Percentiles rank a stretch among this genome's conserved stretches.
Evolutionary conservation across 345 rosid genomes (phyloP).

Genomic region (Populus euphratica): DNA sequence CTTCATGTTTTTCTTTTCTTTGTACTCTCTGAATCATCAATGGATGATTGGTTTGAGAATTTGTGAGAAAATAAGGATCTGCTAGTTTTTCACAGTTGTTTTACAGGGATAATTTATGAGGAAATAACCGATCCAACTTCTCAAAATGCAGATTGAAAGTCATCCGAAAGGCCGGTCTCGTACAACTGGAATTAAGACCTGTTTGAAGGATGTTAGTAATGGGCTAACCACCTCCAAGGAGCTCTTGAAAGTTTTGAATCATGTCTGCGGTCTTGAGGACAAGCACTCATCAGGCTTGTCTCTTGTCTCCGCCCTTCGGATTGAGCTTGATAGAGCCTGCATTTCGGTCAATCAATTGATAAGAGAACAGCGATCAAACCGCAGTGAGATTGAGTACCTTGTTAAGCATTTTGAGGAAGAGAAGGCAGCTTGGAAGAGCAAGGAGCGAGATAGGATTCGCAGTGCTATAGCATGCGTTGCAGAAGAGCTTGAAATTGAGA

Average conservation of each 20-base stretch:
- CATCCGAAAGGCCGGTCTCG: constrained; percentile 32
- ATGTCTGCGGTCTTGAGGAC: constrained; percentile 52
- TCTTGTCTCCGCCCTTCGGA: constrained; percentile 55
- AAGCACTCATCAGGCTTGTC: constrained; percentile 48
- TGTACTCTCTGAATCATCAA: background rate
- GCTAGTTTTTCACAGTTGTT: background rate
- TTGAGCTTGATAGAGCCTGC: constrained; percentile 61
- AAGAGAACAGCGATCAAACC: constrained; percentile 36
- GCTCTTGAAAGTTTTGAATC: constrained; percentile 64
- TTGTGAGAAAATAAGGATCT: background rate
- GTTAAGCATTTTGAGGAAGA: constrained; percentile 55
- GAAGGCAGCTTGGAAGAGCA: constrained; percentile 53
- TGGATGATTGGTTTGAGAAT: background rate
- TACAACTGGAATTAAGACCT: constrained; percentile 25
- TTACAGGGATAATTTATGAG: background rate
- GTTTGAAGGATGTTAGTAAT: constrained; percentile 57
- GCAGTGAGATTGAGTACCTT: constrained; percentile 46
- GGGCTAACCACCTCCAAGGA: constrained; percentile 72
- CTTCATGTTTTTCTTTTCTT: background rate
- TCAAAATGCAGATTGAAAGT: constrained; percentile 52
- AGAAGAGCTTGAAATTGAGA: constrained; percentile 72
- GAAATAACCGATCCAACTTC: background rate
- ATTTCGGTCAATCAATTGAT: constrained; percentile 52
- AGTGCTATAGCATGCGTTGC: constrained; percentile 42
- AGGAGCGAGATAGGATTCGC: constrained; percentile 50